Conservation (phyloP, 441 rosid genomes). For the Viola pubescens region DNA sequence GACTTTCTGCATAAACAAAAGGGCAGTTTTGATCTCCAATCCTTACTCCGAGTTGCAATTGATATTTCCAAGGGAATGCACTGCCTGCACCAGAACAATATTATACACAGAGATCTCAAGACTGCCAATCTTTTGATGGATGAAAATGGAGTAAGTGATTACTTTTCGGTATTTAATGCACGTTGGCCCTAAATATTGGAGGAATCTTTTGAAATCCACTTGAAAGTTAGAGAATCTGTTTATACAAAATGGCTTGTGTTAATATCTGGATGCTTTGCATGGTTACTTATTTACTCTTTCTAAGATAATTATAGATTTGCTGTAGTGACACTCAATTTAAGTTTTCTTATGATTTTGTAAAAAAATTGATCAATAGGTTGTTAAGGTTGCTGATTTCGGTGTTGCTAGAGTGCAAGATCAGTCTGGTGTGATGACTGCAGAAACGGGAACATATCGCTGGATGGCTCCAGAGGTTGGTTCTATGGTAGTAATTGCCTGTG, state of each 20-base stretch:
- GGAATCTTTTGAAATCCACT: too few relatives aligned
- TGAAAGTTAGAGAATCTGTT: too few relatives aligned
- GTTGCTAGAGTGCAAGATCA: constrained; percentile 62
- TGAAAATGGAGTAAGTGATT: constrained; percentile 59
- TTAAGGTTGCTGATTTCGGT: constrained; percentile 72
- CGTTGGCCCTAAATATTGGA: not conserved
- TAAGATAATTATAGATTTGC: not conserved
- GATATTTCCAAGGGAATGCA: constrained; percentile 56
- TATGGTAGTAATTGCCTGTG: not conserved
- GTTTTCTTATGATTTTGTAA: constrained; percentile 8
- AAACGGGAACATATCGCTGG: constrained; percentile 81
- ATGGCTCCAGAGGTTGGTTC: constrained; percentile 79
- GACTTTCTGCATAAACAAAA: constrained; percentile 57
- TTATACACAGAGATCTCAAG: constrained; percentile 56
- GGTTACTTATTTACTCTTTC: constrained; percentile 4
- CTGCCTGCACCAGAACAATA: constrained; percentile 50
- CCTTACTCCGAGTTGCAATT: constrained; percentile 51
- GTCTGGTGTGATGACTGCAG: constrained; percentile 70
- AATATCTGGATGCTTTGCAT: not conserved
- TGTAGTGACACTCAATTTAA: constrained; percentile 1
- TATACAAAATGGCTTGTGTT: constrained; percentile 5
- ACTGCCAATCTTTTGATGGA: constrained; percentile 64
- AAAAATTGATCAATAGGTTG: constrained; percentile 33
- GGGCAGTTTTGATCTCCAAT: constrained; percentile 36
- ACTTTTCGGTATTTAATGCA: constrained; percentile 1